phyloP scores from a whole-genome alignment of 2,329 filamentous ascomycete species.

The Colletotrichum sp. region DNA sequence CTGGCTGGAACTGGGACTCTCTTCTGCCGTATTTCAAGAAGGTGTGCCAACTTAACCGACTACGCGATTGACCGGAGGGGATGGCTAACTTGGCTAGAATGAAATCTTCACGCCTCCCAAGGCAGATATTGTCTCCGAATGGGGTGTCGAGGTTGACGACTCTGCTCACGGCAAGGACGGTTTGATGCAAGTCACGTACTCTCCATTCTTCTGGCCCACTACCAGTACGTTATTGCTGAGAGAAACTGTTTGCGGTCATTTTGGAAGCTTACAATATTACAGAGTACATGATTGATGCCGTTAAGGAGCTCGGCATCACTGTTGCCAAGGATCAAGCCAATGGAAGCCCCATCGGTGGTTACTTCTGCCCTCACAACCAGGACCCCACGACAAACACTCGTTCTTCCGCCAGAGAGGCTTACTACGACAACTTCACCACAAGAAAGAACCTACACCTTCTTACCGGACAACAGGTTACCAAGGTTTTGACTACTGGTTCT shows the following conservation, averaged over 20 bases:
- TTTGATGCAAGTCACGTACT: slow-evolving; percentile 31
- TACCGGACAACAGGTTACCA: slow-evolving; percentile 31
- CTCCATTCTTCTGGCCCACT: slow-evolving; percentile 34
- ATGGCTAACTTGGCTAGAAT: not conserved
- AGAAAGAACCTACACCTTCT: slow-evolving; percentile 31
- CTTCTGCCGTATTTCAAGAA: slow-evolving; percentile 36
- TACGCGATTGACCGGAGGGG: too few species aligned
- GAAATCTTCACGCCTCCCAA: slow-evolving; percentile 28
- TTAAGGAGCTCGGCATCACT: slow-evolving; percentile 23
- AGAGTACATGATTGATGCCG: slow-evolving; percentile 24
- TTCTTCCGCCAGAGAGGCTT: slow-evolving; percentile 30
- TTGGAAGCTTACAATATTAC: not conserved
- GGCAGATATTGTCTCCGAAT: slow-evolving; percentile 25
- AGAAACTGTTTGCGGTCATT: not conserved
- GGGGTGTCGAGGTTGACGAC: slow-evolving; percentile 30
- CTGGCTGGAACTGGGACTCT: slow-evolving; percentile 40
- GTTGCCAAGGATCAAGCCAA: slow-evolving; percentile 19
- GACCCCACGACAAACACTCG: slow-evolving; percentile 29
- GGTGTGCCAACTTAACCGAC: not conserved
- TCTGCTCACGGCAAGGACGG: slow-evolving; percentile 29
- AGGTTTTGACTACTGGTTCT: slow-evolving; percentile 17
- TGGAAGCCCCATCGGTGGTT: slow-evolving; percentile 23
- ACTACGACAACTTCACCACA: slow-evolving; percentile 26
- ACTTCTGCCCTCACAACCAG: slow-evolving; percentile 25
- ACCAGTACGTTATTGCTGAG: slow-evolving; percentile 18